These are phyloP conservation scores for Corymbia citriodora DNA, from an alignment of 441 rosid genomes.

Conservation along the genomic window DNA sequence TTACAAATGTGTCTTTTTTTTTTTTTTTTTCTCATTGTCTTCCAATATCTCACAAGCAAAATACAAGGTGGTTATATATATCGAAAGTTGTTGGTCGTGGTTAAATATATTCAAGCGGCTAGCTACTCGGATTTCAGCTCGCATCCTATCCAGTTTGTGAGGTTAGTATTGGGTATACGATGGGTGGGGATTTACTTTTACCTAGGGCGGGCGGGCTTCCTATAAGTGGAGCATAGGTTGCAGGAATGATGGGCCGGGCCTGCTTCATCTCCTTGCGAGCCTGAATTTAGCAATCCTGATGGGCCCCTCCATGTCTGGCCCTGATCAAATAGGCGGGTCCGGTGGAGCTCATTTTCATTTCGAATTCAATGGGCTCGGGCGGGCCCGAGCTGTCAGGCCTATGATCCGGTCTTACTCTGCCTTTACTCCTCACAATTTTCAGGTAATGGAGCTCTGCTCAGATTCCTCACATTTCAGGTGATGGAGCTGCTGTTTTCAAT, in stretches of 20 bases:
- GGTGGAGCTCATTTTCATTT: background rate
- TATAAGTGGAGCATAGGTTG: background rate
- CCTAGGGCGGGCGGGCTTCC: background rate
- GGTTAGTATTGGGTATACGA: background rate
- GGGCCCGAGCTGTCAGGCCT: rapidly evolving
- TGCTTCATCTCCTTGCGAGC: background rate
- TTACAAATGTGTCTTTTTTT: background rate
- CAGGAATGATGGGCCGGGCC: background rate
- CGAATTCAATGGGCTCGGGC: background rate
- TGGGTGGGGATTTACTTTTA: background rate
- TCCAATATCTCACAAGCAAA: background rate
- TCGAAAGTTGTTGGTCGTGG: background rate
- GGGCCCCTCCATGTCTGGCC: background rate
- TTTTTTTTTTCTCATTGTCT: background rate
- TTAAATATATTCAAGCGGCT: background rate
- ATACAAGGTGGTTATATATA: background rate
- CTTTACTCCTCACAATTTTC: background rate
- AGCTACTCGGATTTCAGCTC: background rate
- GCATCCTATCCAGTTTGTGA: background rate
- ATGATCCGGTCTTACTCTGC: background rate
- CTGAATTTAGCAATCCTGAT: background rate
- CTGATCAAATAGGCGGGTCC: background rate
- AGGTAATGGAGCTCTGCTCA: background rate
- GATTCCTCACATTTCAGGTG: background rate
- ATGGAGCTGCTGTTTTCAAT: background rate